A percentile compares a stretch with the other conserved stretches of the same genome.
phyloP scores from a whole-genome alignment of 306 rosid species.

The Lathyrus sativus region DNA sequence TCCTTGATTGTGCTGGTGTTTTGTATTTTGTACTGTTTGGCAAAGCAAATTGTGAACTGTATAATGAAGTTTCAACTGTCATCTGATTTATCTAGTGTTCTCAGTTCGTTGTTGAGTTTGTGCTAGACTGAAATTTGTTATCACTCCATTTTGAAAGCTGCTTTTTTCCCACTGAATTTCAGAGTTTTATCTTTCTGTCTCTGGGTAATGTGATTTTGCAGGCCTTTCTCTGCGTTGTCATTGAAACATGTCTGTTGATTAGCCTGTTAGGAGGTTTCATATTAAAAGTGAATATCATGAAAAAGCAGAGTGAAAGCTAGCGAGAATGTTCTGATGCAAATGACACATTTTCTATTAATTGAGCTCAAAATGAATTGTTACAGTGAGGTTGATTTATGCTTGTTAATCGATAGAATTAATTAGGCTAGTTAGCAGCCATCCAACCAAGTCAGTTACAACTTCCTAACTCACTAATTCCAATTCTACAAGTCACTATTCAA shows the following conservation, averaged over 20 bases:
- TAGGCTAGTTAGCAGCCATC: no score
- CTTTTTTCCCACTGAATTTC: not conserved
- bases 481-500: no score
- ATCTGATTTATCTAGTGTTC: slow-evolving; percentile 11
- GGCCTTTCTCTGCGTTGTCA: not conserved
- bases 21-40: slow-evolving; percentile 30
- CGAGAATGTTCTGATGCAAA: no score
- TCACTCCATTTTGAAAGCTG: not conserved
- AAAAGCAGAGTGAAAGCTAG: no score
- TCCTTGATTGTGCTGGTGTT: slow-evolving; percentile 34
- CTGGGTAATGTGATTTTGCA: not conserved
- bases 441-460: no score
- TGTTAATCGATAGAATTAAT: no score
- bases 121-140: slow-evolving; percentile 7
- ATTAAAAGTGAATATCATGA: no score
- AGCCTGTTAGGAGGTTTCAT: no score
- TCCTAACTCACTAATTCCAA: no score
- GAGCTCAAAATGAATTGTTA: no score
- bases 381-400: no score
- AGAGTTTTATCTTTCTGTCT: not conserved
- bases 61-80: slow-evolving; percentile 17
- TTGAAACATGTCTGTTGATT: not conserved
- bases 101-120: slow-evolving; percentile 12
- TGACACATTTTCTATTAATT: no score
- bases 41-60: slow-evolving; percentile 20